Base-by-base conservation (phyloP, 139 green algal genomes). In the Chlorella sp. region DNA sequence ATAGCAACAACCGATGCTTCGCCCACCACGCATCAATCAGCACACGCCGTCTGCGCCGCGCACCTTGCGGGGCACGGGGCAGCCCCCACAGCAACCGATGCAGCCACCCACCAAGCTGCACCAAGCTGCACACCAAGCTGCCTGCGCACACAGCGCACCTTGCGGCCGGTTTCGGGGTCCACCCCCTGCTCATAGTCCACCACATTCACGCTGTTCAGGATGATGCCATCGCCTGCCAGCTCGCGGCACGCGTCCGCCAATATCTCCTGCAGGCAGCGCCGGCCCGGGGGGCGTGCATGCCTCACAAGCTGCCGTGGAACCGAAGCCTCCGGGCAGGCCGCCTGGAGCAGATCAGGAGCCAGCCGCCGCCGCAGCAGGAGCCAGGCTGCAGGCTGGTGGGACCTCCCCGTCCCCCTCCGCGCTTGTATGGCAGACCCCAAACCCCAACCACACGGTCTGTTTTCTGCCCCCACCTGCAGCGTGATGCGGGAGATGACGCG, bases 401-500 rank as follows among this genome's bases (percentile, higher is more conserved):
- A n/a, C n/a, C n/a, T n/a, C n/a, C n/a, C n/a, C n/a, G n/a, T n/a
- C n/a, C n/a, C n/a, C n/a, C n/a, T n/a, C n/a, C n/a, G n/a, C n/a
- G n/a, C n/a, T n/a, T n/a, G n/a, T n/a, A n/a, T n/a, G n/a, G n/a
- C n/a, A n/a, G n/a, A n/a, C n/a, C n/a, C n/a, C n/a, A n/a, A n/a
- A n/a, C n/a, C n/a, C n/a, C n/a, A n/a, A n/a, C n/a, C n/a, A n/a
- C n/a, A n/a, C n/a, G n/a, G n/a, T n/a, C n/a, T n/a, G n/a, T n/a
- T n/a, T n/a, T n/a, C n/a, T n/a, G n/a, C n/a, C n/a, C n/a, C 34
- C 69, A 81, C 76, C 83, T 93, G 88, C 68, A 98, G 90, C 16
- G 80, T 91, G n/a, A 95, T 85, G 26, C 96, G 90, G 84, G 90
- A 96, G 88, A 99, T 98, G 44, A 99, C 96, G 16, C 96, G 93